Evolutionary conservation across 805 yeast genomes (phyloP), one percentile per base, ranked within the genome.

Genomic region (Candida manassasensis): DNA sequence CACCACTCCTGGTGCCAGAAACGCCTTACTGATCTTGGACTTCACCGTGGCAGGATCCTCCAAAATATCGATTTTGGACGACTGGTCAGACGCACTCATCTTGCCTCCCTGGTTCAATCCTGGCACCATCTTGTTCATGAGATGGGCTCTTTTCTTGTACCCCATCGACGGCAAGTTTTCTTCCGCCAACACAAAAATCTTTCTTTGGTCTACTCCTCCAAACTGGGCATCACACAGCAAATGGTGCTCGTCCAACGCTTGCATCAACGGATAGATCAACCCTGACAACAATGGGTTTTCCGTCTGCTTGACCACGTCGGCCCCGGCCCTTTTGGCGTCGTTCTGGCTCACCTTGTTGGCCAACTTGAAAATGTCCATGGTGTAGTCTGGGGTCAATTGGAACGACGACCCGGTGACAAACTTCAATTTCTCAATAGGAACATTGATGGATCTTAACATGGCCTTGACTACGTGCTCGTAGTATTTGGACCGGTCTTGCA

Each of bases 101-200:
- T 93, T 93, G 53, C 94, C 98, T 50, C 97, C 97, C 65, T 89
- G 96, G 21, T 83, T 79, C 50, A 93, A 76, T 36, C 98, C 97
- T 33, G 98, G 98, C 31, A 94, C 96, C 97, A 93, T 90, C 37
- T 88, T 90, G 69, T 93, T 93, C 99, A 93, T 93, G 57, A 93
- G 72, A 67, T 93, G 99, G 19, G 95, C 98, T 60, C 99, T 82
- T 73, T 93, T 93, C 67, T 84, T 86, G 81, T 90, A 93, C 27
- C 97, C 97, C 38, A 93, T 53, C 34, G 77, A 56, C 28, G 81
- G 89, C 57, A 93, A 76, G 64, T 84, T 82, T 67, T 93, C 98
- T 63, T 93, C 98, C 6, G 98, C 97, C 36, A 93, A 73, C 18
- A 88, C 97, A 49, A 93, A 93, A 54, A 93, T 93, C 69, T 93